Conservation (phyloP, 345 rosid genomes). For the Kernera saxatilis region DNA sequence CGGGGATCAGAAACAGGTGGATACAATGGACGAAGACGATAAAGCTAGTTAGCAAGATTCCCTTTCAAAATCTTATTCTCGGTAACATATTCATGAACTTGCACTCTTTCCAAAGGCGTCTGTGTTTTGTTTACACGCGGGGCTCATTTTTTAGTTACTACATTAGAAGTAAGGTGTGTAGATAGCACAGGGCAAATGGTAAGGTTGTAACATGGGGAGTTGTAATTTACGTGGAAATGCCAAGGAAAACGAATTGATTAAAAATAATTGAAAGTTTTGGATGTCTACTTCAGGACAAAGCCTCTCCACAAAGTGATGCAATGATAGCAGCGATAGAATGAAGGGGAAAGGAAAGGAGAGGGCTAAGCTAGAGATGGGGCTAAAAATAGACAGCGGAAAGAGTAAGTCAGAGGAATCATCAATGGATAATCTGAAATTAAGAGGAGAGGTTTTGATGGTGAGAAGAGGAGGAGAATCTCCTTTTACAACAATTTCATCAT, state of each 20-base stretch:
- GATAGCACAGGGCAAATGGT: not conserved
- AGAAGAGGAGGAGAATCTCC: constrained; percentile 12
- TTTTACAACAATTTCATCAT: constrained; percentile 5
- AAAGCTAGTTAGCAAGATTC: constrained; percentile 43
- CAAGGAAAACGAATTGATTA: not conserved
- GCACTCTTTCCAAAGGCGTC: not conserved
- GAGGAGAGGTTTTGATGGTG: constrained; percentile 8
- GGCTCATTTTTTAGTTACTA: not conserved
- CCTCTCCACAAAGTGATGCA: constrained; percentile 10
- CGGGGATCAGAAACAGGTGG: constrained; percentile 29
- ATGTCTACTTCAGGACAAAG: constrained; percentile 26
- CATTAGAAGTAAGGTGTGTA: constrained; percentile 1
- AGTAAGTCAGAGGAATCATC: constrained; percentile 28
- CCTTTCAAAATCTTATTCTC: constrained; percentile 22
- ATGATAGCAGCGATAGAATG: constrained; percentile 26
- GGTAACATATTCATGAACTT: constrained; percentile 9
- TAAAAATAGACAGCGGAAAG: constrained; percentile 17
- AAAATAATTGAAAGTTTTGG: not conserved
- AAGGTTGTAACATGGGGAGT: not conserved
- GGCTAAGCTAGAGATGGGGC: constrained; percentile 23
- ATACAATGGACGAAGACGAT: constrained; percentile 54
- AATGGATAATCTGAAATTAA: constrained; percentile 28
- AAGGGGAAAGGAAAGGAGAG: not conserved
- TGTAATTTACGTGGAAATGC: constrained; percentile 8
- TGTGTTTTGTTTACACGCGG: not conserved